These are phyloP conservation scores for Fusarium solani-melongenae DNA, from an alignment of 2,329 filamentous ascomycete genomes.

Conservation along the genomic window DNA sequence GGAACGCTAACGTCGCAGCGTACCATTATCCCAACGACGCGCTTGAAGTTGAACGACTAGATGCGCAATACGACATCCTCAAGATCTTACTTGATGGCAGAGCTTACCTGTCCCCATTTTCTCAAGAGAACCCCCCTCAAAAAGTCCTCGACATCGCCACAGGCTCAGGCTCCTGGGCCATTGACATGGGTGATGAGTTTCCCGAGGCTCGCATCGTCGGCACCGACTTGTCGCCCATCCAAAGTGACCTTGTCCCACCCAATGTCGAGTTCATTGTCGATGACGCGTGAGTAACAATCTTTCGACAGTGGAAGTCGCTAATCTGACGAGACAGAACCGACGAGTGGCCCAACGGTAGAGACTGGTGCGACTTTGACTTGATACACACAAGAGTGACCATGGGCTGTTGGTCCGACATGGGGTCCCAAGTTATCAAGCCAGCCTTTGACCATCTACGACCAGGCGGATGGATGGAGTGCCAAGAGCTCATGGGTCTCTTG, in stretches of 20 bases:
- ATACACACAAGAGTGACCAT: not conserved
- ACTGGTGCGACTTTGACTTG: not conserved
- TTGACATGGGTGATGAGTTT: not conserved
- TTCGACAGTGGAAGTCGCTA: not conserved
- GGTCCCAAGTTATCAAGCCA: not conserved
- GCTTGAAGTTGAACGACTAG: not conserved
- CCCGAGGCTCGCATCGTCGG: not conserved
- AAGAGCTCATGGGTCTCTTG: not conserved
- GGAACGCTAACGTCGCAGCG: not conserved
- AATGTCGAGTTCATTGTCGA: slow-evolving; percentile 1
- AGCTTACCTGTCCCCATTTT: not conserved
- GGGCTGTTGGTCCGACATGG: not conserved
- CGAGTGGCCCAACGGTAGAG: not conserved
- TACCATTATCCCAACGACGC: slow-evolving; percentile 2
- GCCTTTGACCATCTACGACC: slow-evolving; percentile 1
- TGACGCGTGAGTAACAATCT: not conserved
- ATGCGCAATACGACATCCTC: not conserved
- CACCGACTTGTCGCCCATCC: slow-evolving; percentile 1
- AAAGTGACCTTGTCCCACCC: not conserved
- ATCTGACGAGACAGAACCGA: not conserved
- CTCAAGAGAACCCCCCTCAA: not conserved
- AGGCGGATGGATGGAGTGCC: not conserved
- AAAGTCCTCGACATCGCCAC: slow-evolving; percentile 3
- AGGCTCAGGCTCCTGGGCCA: not conserved
- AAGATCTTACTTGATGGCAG: not conserved